Conservation (phyloP, 1,139 yeast genomes). For the Scheffersomyces lignicola region DNA sequence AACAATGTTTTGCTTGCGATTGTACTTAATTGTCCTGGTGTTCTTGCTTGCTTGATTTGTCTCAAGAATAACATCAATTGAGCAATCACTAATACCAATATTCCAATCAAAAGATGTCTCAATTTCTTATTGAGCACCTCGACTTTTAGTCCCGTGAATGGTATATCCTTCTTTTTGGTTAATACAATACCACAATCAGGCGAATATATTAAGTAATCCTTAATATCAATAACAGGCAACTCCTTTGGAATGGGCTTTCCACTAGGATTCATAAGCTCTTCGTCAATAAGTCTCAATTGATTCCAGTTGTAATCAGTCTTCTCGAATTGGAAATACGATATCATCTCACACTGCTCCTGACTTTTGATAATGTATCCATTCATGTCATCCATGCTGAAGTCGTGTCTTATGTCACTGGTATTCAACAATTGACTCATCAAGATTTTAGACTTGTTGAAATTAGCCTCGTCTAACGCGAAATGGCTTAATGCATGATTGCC, state of each 20-base stretch:
- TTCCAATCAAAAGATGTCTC: constrained; percentile 47
- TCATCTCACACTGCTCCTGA: constrained; percentile 66
- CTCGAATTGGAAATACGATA: constrained; percentile 66
- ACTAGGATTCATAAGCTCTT: constrained; percentile 66
- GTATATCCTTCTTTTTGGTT: constrained; percentile 26
- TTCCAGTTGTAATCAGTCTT: constrained; percentile 53
- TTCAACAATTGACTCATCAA: constrained; percentile 43
- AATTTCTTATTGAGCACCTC: constrained; percentile 49
- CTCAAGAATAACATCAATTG: constrained; percentile 40
- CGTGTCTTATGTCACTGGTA: constrained; percentile 34
- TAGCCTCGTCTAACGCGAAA: constrained; percentile 42
- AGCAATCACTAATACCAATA: constrained; percentile 40
- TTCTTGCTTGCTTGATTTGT: constrained; percentile 69
- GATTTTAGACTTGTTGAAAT: constrained; percentile 41
- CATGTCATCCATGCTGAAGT: constrained; percentile 39
- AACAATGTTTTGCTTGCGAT: constrained; percentile 42
- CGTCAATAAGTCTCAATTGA: constrained; percentile 63
- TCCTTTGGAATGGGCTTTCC: constrained; percentile 67
- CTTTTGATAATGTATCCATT: constrained; percentile 36
- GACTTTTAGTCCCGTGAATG: constrained; percentile 55
- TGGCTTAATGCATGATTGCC: constrained; percentile 65
- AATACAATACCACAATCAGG: constrained; percentile 83
- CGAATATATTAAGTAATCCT: constrained; percentile 66
- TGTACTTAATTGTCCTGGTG: constrained; percentile 70
- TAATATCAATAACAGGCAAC: constrained; percentile 57